phyloP scores from a whole-genome alignment of 1,139 yeast genomes.

The Magnusiomyces suaveolens region DNA sequence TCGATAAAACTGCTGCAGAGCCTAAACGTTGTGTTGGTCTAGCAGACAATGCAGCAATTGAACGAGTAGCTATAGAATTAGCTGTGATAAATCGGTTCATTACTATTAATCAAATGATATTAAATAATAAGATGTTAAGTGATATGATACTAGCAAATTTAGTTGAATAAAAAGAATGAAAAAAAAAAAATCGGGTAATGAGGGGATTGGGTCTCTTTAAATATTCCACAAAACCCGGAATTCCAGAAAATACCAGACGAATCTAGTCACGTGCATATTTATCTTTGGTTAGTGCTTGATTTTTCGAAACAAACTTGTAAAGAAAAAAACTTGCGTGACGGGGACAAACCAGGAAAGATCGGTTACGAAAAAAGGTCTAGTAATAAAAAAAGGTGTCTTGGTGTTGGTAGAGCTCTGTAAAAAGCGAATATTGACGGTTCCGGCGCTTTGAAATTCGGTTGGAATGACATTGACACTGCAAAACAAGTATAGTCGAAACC shows the following conservation, averaged over 20 bases:
- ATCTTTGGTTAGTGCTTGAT: background rate
- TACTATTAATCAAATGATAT: too few relatives aligned
- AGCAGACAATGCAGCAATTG: background rate
- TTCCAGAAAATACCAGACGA: background rate
- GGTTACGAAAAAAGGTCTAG: too few relatives aligned
- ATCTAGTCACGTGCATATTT: background rate
- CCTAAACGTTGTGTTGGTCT: background rate
- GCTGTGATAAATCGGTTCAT: background rate
- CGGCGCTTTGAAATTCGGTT: too few relatives aligned
- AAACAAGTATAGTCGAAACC: too few relatives aligned
- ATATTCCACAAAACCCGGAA: background rate
- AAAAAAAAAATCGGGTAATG: background rate
- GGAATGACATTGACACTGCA: too few relatives aligned
- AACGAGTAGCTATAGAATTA: background rate
- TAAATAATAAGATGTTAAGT: background rate
- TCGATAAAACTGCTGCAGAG: background rate
- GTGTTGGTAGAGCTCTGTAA: too few relatives aligned
- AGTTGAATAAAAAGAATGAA: too few relatives aligned
- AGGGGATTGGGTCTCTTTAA: background rate
- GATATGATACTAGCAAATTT: background rate
- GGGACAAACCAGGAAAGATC: background rate
- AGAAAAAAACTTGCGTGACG: background rate
- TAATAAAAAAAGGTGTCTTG: too few relatives aligned
- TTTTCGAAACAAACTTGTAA: too few relatives aligned
- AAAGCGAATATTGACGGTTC: too few relatives aligned